These are phyloP conservation scores for Cynanchum wilfordii DNA, from an alignment of 257 asterid species.

Conservation along the genomic window DNA sequence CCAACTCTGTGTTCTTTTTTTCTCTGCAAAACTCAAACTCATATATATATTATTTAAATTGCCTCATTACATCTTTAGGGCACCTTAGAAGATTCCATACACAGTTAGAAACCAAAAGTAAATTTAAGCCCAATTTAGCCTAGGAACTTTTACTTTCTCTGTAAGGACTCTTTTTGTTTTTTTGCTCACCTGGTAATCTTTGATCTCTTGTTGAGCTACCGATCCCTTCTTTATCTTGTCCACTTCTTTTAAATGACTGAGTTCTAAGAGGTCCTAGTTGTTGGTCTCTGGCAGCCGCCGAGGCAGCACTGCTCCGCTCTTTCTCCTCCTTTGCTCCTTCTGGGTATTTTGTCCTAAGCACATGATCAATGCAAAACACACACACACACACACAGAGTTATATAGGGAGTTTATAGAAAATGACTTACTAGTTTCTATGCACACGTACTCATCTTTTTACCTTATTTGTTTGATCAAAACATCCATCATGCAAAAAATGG, in stretches of 20 bases:
- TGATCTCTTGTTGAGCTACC: slow-evolving; percentile 35
- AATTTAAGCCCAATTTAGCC: too few relatives aligned
- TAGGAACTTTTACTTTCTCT: slow-evolving; percentile 27
- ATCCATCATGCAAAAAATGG: slow-evolving; percentile 36
- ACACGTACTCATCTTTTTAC: slow-evolving; percentile 21
- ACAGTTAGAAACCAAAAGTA: too few relatives aligned
- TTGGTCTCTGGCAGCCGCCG: slow-evolving; percentile 29
- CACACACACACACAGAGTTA: background rate
- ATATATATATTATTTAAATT: background rate
- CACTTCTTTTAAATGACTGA: slow-evolving; percentile 44
- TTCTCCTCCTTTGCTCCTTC: slow-evolving; percentile 27
- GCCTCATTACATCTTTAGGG: background rate
- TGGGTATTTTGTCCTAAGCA: slow-evolving; percentile 34
- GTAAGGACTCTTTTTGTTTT: slow-evolving; percentile 31
- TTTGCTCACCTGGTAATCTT: slow-evolving; percentile 35
- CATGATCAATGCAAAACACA: slow-evolving; percentile 1
- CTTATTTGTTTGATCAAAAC: slow-evolving; percentile 55
- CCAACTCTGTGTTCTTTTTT: slow-evolving; percentile 54
- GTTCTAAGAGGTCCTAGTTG: slow-evolving; percentile 36
- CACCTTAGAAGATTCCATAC: too few relatives aligned
- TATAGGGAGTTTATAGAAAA: background rate
- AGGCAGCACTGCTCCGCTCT: slow-evolving; percentile 36
- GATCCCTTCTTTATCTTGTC: slow-evolving; percentile 31
- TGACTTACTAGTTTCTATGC: background rate
- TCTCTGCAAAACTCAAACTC: slow-evolving; percentile 39